Evolutionary conservation across 2,329 filamentous ascomycete species (phyloP), one percentile per base, ranked within the genome.

Genomic region (Penicillium sp.): DNA sequence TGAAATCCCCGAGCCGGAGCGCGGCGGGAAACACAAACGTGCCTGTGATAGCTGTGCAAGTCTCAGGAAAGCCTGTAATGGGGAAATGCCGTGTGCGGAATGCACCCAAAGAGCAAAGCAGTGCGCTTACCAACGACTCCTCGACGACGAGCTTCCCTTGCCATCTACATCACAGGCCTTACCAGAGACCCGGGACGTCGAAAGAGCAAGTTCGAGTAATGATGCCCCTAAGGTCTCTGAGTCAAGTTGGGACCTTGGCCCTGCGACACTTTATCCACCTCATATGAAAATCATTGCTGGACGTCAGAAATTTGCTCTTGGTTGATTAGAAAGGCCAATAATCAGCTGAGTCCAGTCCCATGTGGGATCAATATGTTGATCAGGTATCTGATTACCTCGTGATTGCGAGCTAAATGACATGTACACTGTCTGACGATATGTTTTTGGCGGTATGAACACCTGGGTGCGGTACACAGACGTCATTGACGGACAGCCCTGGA

Each of bases 1-100:
- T 8, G 49, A 46, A 13, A 60, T 63, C 8, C 62, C 61, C 19
- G 51, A 60, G 12, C 54, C 55, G 21, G 54, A 53, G 13, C 54
- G 52, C 28, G 58, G 60, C 2, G 61, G 61, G 10, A 64, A 64
- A 40, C 57, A 60, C 33, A 62, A 59, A 33, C 57, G 60, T 28
- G 62, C 62, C n/a, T 65, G 62, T 49, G 62, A 65, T 48, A 57
- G 55, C 28, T 65, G 61, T 43, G 61, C 61, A 4, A 55, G 44
- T 34, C 53, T 64, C 4, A 60, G 61, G 45, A 64, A 62, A 32
- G 61, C 58, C 13, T 64, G 62, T 35, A 58, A 51, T 26, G 61
- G 60, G 7, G 49, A 56, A 12, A 33, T 40, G 5, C 61, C 61
- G 2, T 64, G 61, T 22, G 40, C 51, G 1, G 61, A 63, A 35